Evolutionary conservation across 2,329 filamentous ascomycete species (phyloP).

Genomic region (Xylaria multiplex): DNA sequence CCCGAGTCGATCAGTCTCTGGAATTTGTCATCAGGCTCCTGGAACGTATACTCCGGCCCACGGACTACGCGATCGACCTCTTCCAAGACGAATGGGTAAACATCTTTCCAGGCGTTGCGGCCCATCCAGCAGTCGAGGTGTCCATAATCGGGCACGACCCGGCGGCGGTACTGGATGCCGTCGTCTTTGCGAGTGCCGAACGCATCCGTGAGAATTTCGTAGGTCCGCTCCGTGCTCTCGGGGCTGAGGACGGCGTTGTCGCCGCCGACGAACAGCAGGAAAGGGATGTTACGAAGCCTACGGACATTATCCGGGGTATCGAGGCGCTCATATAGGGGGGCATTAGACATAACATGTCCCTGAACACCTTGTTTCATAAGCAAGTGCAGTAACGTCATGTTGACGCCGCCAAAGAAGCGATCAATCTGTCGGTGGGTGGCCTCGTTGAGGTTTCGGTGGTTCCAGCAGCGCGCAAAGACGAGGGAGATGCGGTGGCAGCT

Average conservation of each 20-base stretch:
- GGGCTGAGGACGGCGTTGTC: slow-evolving; percentile 67
- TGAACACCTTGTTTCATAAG: slow-evolving; percentile 66
- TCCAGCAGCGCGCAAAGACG: slow-evolving; percentile 72
- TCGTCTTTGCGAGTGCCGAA: slow-evolving; percentile 55
- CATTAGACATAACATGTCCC: slow-evolving; percentile 64
- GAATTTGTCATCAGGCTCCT: slow-evolving; percentile 57
- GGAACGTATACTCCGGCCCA: slow-evolving; percentile 55
- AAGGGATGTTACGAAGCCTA: slow-evolving; percentile 62
- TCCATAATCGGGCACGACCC: slow-evolving; percentile 66
- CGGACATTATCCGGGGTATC: slow-evolving; percentile 61
- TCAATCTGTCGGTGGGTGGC: slow-evolving; percentile 71
- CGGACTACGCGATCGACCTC: slow-evolving; percentile 64
- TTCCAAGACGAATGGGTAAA: slow-evolving; percentile 65
- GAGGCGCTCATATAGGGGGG: slow-evolving; percentile 58
- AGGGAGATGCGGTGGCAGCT: slow-evolving; percentile 69
- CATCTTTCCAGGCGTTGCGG: slow-evolving; percentile 66
- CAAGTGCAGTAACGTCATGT: slow-evolving; percentile 66
- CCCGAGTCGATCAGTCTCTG: slow-evolving; percentile 54
- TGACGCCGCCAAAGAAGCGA: slow-evolving; percentile 70
- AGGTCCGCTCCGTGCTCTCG: slow-evolving; percentile 63
- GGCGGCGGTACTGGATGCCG: slow-evolving; percentile 59
- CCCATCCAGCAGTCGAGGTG: slow-evolving; percentile 73
- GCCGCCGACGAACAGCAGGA: slow-evolving; percentile 65
- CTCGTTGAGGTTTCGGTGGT: slow-evolving; percentile 71
- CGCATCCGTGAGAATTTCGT: slow-evolving; percentile 61